Evolutionary conservation across 176 grass and related monocot species (phyloP), one percentile per base, ranked within the genome.

Genomic region (Aegilops longissima): DNA sequence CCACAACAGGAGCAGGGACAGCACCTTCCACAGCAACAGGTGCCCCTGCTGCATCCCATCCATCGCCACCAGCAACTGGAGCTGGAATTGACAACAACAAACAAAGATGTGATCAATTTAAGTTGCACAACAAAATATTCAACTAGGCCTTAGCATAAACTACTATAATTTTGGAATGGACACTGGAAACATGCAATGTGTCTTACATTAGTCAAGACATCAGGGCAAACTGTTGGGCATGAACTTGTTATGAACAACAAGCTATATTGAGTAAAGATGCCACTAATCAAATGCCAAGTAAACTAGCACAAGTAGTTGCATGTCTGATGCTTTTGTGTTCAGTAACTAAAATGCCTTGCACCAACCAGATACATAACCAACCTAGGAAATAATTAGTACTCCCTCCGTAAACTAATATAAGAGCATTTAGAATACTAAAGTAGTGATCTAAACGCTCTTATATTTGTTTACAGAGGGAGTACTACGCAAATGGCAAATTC

Each of bases 41-140:
- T 58, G 87, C 79, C 24, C 72, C 87, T 20, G 82, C 88, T 25
- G 64, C 54, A 77, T 93, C 95, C 95, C 95, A 97, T 66, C 93
- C 95, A 38, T 92, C 87, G 8, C n/a, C 93, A 47, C 63, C 91
- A 80, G 66, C 70, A 69, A 72, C 88, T 2, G 93, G 85, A 85
- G 92, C 93, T 93, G 93, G 65, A 34, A 87, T 24, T 51, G 23
- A 74, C 70, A 31, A 73, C 17, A 80, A 24, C 4, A 0, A 51
- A 34, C 2, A 87, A 24, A 34, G 39, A 66, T 61, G 10, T 35
- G 9, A 70, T 59, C 49, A 49, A 38, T 14, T 51, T 2, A 51
- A 34, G 20, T 81, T 79, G 77, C 34, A 70, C 3, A 30, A 8
- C 4, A 12, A 73, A 34, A 12, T 6, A 80, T 65, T 30, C 16